Evolutionary conservation across 1,284 basidiomycete genomes (phyloP).

Genomic region (Sporisorium sorghi): DNA sequence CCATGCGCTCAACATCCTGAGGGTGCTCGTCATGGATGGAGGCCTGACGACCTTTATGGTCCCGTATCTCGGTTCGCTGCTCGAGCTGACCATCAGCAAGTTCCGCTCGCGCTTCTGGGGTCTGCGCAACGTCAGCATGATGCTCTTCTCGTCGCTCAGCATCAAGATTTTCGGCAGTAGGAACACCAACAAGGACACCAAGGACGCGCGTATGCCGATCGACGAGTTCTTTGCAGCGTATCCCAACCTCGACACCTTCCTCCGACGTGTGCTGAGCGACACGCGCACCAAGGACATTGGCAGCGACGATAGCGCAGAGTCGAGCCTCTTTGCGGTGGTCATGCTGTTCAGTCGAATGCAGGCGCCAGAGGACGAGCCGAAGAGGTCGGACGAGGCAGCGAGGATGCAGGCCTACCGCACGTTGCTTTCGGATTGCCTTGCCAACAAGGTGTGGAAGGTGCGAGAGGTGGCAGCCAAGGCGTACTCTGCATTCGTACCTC

Average conservation of each 20-base stretch:
- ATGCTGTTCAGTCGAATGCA: conserved; percentile 60
- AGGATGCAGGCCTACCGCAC: conserved; percentile 22
- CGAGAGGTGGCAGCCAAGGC: conserved; percentile 52
- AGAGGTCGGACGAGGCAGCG: conserved; percentile 15
- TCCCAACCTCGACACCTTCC: conserved; percentile 41
- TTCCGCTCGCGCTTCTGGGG: conserved; percentile 69
- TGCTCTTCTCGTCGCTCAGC: conserved; percentile 68
- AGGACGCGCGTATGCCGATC: conserved; percentile 42
- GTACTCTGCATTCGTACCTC: conserved; percentile 43
- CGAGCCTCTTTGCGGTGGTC: conserved; percentile 59
- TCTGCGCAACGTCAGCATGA: conserved; percentile 69
- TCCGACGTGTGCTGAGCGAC: conserved; percentile 30
- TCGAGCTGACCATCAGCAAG: conserved; percentile 64
- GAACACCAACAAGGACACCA: conserved; percentile 51
- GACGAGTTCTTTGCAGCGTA: conserved; percentile 55
- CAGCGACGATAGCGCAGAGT: conserved; percentile 32
- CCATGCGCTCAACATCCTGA: conserved; percentile 69
- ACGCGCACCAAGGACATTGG: not conserved
- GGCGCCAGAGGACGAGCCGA: conserved; percentile 34
- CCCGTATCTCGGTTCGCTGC: conserved; percentile 58
- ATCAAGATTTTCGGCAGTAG: conserved; percentile 62
- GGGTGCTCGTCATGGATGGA: conserved; percentile 64
- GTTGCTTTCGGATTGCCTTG: conserved; percentile 42
- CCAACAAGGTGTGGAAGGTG: conserved; percentile 57
- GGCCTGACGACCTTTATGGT: conserved; percentile 50